These are phyloP conservation scores for Brettanomyces anomalus DNA, from an alignment of 805 yeast genomes.

Conservation along the genomic window DNA sequence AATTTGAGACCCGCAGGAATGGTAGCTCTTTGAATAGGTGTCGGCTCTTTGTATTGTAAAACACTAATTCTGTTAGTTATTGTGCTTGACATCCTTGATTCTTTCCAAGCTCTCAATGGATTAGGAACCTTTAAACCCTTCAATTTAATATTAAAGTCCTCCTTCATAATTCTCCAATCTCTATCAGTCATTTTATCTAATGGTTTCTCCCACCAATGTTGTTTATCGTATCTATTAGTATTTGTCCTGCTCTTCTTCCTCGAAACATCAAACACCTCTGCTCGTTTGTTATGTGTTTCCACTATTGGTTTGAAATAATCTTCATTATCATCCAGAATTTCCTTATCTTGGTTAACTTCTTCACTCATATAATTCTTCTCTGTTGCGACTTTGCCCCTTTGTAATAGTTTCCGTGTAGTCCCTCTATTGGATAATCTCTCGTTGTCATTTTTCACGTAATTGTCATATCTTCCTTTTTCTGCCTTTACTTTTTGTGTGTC, in stretches of 20 bases:
- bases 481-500: conserved; percentile 1
- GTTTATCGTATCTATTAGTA: conserved; percentile 1
- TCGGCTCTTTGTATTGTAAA: conserved; percentile 53
- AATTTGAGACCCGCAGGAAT: conserved; percentile 58
- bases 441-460: too few relatives aligned
- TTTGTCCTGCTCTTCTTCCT: not conserved
- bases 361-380: too few relatives aligned
- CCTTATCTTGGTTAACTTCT: conserved; percentile 5
- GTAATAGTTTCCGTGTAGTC: too few relatives aligned
- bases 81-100: conserved; percentile 37
- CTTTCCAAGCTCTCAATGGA: conserved; percentile 74
- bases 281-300: conserved; percentile 17
- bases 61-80: conserved; percentile 26
- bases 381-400: too few relatives aligned
- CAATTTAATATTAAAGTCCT: conserved; percentile 60
- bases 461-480: conserved; percentile 4
- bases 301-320: conserved; percentile 31
- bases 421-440: too few relatives aligned
- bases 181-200: conserved; percentile 59
- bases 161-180: conserved; percentile 85
- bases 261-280: not conserved
- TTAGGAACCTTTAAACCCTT: conserved; percentile 40
- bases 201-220: conserved; percentile 67
- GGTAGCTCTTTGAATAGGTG: conserved; percentile 87
- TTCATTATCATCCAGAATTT: conserved; percentile 56